Conservation (phyloP, 1,139 yeast genomes). For the Diutina rugosa region DNA sequence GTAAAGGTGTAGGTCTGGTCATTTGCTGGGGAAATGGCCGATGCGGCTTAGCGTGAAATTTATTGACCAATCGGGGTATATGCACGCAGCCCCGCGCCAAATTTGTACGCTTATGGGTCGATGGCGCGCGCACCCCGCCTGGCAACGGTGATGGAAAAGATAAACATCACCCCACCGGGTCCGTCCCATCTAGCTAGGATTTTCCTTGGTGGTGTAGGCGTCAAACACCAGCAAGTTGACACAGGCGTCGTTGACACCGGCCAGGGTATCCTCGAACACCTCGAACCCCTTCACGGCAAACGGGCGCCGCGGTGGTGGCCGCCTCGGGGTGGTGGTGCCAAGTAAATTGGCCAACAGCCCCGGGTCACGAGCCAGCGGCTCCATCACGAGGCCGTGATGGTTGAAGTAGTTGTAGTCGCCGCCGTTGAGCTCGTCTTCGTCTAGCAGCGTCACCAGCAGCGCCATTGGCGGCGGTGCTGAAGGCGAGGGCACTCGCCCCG, state of each 20-base stretch:
- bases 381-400: conserved; percentile 11
- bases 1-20: too few species aligned
- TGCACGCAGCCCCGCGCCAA: background rate
- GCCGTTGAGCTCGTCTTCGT: background rate
- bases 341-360: conserved; percentile 6
- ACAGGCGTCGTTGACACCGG: conserved; percentile 52
- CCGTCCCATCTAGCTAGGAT: conserved; percentile 30
- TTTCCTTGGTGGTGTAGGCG: conserved; percentile 55
- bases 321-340: conserved; percentile 10
- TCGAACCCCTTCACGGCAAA: conserved; percentile 40
- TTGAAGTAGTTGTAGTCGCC: conserved; percentile 5
- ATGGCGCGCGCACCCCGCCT: background rate
- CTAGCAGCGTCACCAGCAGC: conserved; percentile 4
- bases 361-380: conserved; percentile 8
- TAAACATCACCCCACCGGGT: background rate
- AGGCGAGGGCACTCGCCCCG: background rate
- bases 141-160: background rate
- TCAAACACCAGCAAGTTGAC: conserved; percentile 65
- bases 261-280: conserved; percentile 54
- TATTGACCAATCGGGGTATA: background rate
- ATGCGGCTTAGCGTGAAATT: background rate
- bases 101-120: too few species aligned
- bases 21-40: background rate
- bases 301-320: conserved; percentile 6
- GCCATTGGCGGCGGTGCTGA: conserved; percentile 1